Evolutionary conservation across 768 basidiomycete species (phyloP).

Genomic region (Suillus subalutaceus): DNA sequence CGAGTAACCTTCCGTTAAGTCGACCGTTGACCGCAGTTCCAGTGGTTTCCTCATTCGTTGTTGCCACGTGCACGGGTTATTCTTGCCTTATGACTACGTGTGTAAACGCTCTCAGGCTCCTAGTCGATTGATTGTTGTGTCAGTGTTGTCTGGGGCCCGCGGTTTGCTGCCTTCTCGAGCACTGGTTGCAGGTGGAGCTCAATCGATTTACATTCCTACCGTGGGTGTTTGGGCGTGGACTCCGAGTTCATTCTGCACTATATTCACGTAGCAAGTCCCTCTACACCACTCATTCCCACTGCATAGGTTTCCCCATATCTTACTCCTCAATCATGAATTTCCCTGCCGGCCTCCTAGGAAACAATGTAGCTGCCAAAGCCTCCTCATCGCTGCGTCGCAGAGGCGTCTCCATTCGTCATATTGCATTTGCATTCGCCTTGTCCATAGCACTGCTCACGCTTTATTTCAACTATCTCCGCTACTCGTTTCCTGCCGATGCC

Average conservation of each 20-base stretch:
- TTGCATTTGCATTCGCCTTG: constrained; percentile 19
- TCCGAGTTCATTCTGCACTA: background rate
- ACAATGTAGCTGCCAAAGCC: constrained; percentile 4
- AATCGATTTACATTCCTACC: background rate
- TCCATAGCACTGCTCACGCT: constrained; percentile 24
- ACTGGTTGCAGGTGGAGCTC: background rate
- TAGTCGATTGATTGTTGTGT: background rate
- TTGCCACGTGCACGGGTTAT: constrained; percentile 1
- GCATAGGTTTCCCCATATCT: background rate
- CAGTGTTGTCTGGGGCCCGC: background rate
- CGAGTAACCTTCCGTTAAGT: background rate
- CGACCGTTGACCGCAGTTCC: background rate
- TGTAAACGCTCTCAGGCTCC: background rate
- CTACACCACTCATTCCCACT: background rate
- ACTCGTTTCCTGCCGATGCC: constrained; percentile 17
- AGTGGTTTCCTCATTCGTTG: constrained; percentile 1
- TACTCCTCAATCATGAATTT: constrained; percentile 13
- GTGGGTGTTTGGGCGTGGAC: background rate
- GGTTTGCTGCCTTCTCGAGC: background rate
- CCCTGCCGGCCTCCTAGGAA: constrained; percentile 8
- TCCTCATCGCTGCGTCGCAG: constrained; percentile 16
- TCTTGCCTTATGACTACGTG: background rate
- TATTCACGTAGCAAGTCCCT: background rate
- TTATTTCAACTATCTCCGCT: constrained; percentile 13
- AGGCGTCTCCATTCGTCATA: constrained; percentile 26